Conservation (phyloP, 2,329 filamentous ascomycete species). For the Trichoderma atroviride region DNA sequence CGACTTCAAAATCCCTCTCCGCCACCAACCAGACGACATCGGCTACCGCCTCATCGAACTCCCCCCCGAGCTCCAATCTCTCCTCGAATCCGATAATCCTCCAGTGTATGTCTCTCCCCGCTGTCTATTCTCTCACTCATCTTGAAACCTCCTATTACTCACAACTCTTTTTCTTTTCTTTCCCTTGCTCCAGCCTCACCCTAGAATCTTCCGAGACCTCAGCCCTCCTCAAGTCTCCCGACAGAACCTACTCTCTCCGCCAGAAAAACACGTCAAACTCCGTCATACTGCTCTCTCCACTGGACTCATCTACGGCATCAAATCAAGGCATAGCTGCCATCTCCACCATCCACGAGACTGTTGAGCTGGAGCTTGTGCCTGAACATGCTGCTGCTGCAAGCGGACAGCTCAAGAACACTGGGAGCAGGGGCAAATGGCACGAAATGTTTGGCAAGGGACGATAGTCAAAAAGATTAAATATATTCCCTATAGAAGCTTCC, state of each 20-base stretch:
- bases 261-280: slow-evolving; percentile 71
- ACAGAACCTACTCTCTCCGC: slow-evolving; percentile 59
- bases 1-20: slow-evolving; percentile 54
- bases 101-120: slow-evolving; percentile 50
- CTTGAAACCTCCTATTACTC: neutral
- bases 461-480: slow-evolving; percentile 30
- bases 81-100: slow-evolving; percentile 57
- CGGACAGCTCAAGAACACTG: slow-evolving; percentile 36
- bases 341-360: slow-evolving; percentile 62
- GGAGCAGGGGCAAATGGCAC: slow-evolving; percentile 59
- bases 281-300: slow-evolving; percentile 57
- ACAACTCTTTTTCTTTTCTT: neutral
- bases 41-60: slow-evolving; percentile 66
- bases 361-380: slow-evolving; percentile 58
- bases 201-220: slow-evolving; percentile 52
- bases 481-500: neutral
- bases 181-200: slow-evolving; percentile 45
- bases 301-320: slow-evolving; percentile 26
- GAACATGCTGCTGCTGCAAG: slow-evolving; percentile 37
- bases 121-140: neutral
- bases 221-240: slow-evolving; percentile 56
- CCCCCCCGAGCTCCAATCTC: slow-evolving; percentile 58
- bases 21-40: slow-evolving; percentile 51
- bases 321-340: slow-evolving; percentile 49
- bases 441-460: slow-evolving; percentile 56